phyloP scores from a whole-genome alignment of 1,284 basidiomycete species.

The Cutaneotrichosporon cyanovorans region DNA sequence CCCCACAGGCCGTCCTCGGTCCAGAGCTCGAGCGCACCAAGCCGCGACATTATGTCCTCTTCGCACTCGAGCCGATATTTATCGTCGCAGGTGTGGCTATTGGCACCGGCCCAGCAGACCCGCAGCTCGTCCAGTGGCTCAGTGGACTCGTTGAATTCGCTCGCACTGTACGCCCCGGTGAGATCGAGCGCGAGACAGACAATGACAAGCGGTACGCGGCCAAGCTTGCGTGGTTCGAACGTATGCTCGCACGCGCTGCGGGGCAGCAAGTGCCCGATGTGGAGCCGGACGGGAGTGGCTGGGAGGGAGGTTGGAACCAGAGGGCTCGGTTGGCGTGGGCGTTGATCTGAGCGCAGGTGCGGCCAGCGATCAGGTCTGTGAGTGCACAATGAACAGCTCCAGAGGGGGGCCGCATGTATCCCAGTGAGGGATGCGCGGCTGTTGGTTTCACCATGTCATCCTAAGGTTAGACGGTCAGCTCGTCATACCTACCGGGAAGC shows the following conservation, averaged over 20 bases:
- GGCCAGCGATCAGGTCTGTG: no score
- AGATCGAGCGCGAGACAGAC: constrained; percentile 25
- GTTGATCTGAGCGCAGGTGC: constrained; percentile 9
- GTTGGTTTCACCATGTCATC: no score
- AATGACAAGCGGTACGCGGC: constrained; percentile 18
- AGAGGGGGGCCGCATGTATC: no score
- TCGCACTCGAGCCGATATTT: constrained; percentile 30
- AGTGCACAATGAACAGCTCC: no score
- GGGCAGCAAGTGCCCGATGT: constrained; percentile 5
- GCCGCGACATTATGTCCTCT: constrained; percentile 29
- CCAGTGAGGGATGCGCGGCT: no score
- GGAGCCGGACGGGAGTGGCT: constrained; percentile 22
- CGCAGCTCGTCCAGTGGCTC: constrained; percentile 12
- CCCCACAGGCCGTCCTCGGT: constrained; percentile 13
- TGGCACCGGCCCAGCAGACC: neutral
- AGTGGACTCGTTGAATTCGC: constrained; percentile 17
- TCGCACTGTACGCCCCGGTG: constrained; percentile 12
- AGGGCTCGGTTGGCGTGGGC: constrained; percentile 24
- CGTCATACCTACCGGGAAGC: no score
- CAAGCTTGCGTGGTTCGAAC: constrained; percentile 25
- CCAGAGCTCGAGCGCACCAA: constrained; percentile 21
- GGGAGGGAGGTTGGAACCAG: constrained; percentile 31
- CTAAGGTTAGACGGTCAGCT: no score
- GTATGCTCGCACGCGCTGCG: constrained; percentile 21
- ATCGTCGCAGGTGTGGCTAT: constrained; percentile 18